Conservation (phyloP, 129 eudicot species). For the Escallonia rubra region DNA sequence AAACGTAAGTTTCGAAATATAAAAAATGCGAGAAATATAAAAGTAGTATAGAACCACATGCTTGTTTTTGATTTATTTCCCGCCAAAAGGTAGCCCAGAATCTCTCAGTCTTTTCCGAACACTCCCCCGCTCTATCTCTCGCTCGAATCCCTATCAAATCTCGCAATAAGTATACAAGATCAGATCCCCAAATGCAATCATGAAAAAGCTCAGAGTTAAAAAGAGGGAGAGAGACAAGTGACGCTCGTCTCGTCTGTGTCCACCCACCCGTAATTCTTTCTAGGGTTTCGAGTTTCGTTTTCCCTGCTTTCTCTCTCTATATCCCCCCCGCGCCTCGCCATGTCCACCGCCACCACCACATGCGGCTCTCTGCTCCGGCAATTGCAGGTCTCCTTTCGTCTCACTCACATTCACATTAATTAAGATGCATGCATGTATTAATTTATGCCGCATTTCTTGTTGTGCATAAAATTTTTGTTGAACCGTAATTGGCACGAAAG, state of each 20-base stretch:
- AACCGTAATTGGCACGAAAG: neutral
- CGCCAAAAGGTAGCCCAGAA: no score
- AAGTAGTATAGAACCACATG: no score
- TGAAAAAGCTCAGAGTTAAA: neutral
- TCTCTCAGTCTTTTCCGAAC: no score
- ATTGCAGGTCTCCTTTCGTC: constrained; percentile 29
- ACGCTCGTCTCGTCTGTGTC: neutral
- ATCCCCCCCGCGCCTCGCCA: neutral
- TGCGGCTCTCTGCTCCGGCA: constrained; percentile 47
- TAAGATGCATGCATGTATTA: neutral
- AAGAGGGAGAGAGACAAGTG: neutral
- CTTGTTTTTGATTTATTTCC: no score
- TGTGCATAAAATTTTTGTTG: neutral
- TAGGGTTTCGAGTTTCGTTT: constrained; percentile 1
- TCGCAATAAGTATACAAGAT: no score
- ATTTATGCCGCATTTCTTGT: neutral
- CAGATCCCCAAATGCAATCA: no score
- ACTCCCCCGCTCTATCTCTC: no score
- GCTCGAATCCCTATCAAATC: no score
- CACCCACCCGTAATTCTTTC: neutral
- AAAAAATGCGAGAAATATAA: no score
- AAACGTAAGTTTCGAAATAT: no score
- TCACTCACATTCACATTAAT: neutral
- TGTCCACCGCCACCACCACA: constrained; percentile 24
- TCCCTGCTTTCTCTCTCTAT: neutral